Percentiles rank a stretch among this genome's conserved stretches.
These are phyloP conservation scores for Houttuynia cordata DNA, from an alignment of 164 flowering plant genomes.

Conservation along the genomic window DNA sequence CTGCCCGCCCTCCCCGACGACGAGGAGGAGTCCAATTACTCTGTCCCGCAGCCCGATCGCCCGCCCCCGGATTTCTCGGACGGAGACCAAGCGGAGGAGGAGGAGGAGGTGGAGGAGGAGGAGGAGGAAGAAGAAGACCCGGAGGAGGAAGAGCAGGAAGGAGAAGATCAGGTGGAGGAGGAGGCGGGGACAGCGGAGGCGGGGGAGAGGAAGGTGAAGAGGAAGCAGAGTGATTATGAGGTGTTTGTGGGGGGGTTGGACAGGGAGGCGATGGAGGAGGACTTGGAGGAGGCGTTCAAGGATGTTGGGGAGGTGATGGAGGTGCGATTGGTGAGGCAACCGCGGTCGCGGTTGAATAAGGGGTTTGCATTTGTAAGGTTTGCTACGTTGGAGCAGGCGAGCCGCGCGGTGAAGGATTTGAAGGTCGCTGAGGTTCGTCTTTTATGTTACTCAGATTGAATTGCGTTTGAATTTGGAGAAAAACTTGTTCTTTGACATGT, in stretches of 20 bases:
- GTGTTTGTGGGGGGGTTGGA: constrained; percentile 19
- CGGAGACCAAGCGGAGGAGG: background rate
- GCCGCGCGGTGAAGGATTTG: constrained; percentile 11
- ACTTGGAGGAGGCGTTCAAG: constrained; percentile 11
- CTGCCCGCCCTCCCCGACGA: background rate
- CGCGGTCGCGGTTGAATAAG: constrained; percentile 10
- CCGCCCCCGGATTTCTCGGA: background rate
- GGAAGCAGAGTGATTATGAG: constrained; percentile 16
- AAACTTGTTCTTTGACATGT: background rate
- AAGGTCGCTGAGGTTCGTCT: constrained; percentile 8
- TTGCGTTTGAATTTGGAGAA: background rate
- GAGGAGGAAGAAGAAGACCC: background rate
- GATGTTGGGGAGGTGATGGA: constrained; percentile 15
- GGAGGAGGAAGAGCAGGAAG: constrained; percentile 1
- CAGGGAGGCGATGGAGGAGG: constrained; percentile 18
- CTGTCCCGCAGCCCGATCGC: background rate
- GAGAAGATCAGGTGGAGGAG: constrained; percentile 4
- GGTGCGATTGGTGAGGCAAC: constrained; percentile 15
- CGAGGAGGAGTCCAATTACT: background rate
- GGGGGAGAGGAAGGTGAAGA: constrained; percentile 5
- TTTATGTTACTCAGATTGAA: background rate
- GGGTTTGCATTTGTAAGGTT: constrained; percentile 23
- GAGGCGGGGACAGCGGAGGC: background rate
- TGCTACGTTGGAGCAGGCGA: constrained; percentile 17
- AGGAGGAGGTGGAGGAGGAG: background rate